These are phyloP conservation scores for Citrus trifoliata DNA, from an alignment of 345 rosid species.

Conservation along the genomic window DNA sequence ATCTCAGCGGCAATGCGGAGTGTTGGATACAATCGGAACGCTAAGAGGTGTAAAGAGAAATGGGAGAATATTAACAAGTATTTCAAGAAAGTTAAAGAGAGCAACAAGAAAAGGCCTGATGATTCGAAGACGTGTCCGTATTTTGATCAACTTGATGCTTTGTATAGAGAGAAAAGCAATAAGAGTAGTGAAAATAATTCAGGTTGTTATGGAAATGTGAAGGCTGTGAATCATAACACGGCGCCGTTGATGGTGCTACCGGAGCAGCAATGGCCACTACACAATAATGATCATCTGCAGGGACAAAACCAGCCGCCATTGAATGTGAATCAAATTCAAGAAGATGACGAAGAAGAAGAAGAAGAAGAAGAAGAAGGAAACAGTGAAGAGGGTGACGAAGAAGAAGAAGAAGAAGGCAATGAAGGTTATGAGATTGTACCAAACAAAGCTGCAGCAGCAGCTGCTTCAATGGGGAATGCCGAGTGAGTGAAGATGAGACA, in stretches of 20 bases:
- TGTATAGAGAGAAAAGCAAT: constrained; percentile 40
- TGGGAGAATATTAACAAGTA: constrained; percentile 74
- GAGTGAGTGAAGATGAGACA: constrained; percentile 15
- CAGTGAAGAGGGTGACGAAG: constrained; percentile 20
- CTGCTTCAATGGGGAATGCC: constrained; percentile 23
- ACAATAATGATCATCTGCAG: neutral
- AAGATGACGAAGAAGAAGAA: constrained; percentile 16
- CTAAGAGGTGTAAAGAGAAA: constrained; percentile 65
- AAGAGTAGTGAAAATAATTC: constrained; percentile 3
- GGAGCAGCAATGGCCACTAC: constrained; percentile 50
- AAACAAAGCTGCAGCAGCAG: constrained; percentile 30
- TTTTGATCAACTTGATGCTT: constrained; percentile 45
- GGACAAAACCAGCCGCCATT: constrained; percentile 5
- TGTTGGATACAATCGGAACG: constrained; percentile 41
- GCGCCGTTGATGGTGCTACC: constrained; percentile 46
- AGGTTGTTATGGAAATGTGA: constrained; percentile 7
- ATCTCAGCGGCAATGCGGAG: constrained; percentile 43
- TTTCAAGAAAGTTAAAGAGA: constrained; percentile 60
- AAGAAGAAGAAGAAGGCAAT: constrained; percentile 33
- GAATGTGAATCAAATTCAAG: constrained; percentile 12
- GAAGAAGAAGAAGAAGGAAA: constrained; percentile 11
- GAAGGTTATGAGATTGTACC: constrained; percentile 57
- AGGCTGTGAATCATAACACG: constrained; percentile 12
- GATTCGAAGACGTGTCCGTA: constrained; percentile 64
- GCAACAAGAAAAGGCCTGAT: constrained; percentile 46